phyloP scores from a whole-genome alignment of 1,284 basidiomycete genomes.

The Rhodotorula sp. region DNA sequence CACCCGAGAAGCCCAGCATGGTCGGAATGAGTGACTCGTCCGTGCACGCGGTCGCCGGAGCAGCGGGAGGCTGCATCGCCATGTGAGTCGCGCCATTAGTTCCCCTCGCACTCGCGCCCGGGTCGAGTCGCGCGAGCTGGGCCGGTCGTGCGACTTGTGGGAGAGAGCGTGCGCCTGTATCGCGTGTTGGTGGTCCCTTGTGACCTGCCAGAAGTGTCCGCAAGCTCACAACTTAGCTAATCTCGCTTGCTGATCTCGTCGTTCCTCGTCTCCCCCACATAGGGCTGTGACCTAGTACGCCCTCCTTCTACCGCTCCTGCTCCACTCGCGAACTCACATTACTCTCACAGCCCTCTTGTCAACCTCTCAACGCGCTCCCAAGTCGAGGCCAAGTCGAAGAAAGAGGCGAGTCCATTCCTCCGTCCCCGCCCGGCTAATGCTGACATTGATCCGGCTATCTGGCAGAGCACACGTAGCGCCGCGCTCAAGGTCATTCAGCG shows the following conservation, averaged over 20 bases:
- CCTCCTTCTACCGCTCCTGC: too few species aligned
- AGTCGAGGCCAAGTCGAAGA: conserved; percentile 76
- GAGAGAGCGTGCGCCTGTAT: too few species aligned
- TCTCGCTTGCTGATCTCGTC: neutral
- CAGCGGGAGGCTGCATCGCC: conserved; percentile 83
- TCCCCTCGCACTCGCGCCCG: neutral
- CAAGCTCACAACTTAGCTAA: too few species aligned
- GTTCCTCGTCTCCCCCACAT: neutral
- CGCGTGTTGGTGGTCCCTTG: too few species aligned
- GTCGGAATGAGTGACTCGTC: conserved; percentile 62
- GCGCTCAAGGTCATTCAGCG: conserved; percentile 57
- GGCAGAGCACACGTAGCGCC: conserved; percentile 40
- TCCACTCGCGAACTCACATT: neutral
- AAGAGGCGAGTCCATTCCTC: conserved; percentile 56
- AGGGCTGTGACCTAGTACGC: neutral
- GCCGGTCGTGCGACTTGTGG: too few species aligned
- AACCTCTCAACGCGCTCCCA: conserved; percentile 91
- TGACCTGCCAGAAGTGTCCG: too few species aligned
- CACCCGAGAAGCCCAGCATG: neutral
- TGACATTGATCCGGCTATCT: neutral
- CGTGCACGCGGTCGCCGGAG: conserved; percentile 86
- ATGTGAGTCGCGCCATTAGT: conserved; percentile 62
- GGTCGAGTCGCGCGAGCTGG: too few species aligned
- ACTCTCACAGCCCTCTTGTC: conserved; percentile 64
- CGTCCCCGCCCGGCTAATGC: neutral